phyloP scores from a whole-genome alignment of 106 monocot genomes.

The Dioscorea zingiberensis region DNA sequence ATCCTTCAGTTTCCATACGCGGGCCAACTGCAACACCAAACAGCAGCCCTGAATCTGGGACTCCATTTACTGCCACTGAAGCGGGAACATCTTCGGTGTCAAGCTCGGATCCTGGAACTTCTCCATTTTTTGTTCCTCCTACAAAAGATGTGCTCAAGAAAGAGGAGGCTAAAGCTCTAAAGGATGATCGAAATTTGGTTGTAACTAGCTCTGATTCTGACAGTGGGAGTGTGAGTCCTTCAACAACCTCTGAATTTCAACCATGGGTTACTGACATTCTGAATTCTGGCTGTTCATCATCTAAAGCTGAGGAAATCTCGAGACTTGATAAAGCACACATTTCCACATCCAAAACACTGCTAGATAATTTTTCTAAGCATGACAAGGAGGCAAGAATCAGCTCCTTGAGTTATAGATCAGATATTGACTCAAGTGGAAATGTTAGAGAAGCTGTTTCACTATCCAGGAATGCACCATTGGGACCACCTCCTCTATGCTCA shows the following conservation, averaged over 20 bases:
- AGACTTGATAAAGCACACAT: not conserved
- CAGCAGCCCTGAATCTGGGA: conserved; percentile 9
- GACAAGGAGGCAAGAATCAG: conserved; percentile 9
- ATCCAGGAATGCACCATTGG: conserved; percentile 15
- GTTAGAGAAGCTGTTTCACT: conserved; percentile 15
- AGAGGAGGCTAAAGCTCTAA: not conserved
- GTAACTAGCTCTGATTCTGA: conserved; percentile 20
- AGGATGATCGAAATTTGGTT: conserved; percentile 11
- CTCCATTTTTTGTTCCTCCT: conserved; percentile 9
- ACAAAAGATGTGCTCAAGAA: conserved; percentile 1
- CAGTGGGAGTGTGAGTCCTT: conserved; percentile 4
- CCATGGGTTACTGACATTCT: conserved; percentile 10
- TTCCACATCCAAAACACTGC: conserved; percentile 12
- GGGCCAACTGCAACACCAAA: conserved; percentile 10
- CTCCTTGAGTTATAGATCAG: conserved; percentile 5
- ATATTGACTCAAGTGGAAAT: conserved; percentile 14
- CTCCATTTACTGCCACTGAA: conserved; percentile 12
- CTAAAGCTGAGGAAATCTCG: conserved; percentile 10
- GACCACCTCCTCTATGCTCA: conserved; percentile 24
- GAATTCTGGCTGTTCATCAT: conserved; percentile 1
- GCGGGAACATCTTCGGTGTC: conserved; percentile 13
- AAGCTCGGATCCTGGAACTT: conserved; percentile 23
- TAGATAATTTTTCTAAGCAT: conserved; percentile 13
- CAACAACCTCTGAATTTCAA: conserved; percentile 4
- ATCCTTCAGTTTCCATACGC: conserved; percentile 2